Conservation (phyloP, 768 basidiomycete species). For the Naganishia friedmannii region DNA sequence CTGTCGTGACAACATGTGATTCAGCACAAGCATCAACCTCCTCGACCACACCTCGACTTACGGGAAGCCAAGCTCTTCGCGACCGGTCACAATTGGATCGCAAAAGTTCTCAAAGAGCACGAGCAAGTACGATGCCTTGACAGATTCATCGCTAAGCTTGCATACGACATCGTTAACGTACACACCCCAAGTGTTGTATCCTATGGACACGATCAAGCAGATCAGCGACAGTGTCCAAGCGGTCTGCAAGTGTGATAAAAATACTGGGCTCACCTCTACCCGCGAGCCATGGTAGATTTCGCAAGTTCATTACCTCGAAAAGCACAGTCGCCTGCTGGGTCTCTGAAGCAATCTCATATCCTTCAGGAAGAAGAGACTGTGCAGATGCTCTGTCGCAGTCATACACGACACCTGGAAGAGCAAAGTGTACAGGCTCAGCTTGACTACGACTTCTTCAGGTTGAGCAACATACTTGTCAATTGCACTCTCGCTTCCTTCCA, state of each 20-base stretch:
- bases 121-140: constrained; percentile 24
- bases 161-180: constrained; percentile 29
- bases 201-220: neutral
- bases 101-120: constrained; percentile 27
- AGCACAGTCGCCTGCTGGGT: constrained; percentile 25
- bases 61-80: constrained; percentile 30
- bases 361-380: constrained; percentile 20
- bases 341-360: constrained; percentile 16
- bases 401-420: constrained; percentile 26
- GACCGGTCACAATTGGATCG: constrained; percentile 28
- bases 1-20: neutral
- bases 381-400: neutral
- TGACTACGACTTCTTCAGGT: neutral
- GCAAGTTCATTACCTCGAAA: constrained; percentile 24
- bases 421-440: too few relatives aligned
- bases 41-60: neutral
- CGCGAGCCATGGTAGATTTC: constrained; percentile 30
- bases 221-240: neutral
- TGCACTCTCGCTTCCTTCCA: constrained; percentile 26
- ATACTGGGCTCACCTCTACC: constrained; percentile 18
- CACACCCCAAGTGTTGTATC: constrained; percentile 30
- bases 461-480: neutral
- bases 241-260: too few relatives aligned
- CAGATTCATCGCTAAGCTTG: neutral
- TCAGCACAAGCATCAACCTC: neutral